phyloP scores from a whole-genome alignment of 768 basidiomycete species.

The Steccherinum ochraceum region DNA sequence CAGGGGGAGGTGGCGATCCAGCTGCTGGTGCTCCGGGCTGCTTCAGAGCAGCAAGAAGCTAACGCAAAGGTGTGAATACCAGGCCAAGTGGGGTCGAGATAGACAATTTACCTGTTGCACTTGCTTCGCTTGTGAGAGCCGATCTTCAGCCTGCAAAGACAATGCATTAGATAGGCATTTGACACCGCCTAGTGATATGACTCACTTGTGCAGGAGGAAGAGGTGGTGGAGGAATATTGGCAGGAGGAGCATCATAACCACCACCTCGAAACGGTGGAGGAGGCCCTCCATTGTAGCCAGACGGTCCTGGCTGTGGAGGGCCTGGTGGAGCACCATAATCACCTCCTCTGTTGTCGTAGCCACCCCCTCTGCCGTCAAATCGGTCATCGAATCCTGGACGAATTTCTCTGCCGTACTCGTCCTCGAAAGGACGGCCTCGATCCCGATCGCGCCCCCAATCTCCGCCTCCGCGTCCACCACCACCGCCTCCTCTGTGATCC shows the following conservation, averaged over 20 bases:
- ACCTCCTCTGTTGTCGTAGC: too few species aligned
- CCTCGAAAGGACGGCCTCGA: constrained; percentile 13
- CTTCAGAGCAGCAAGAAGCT: constrained; percentile 75
- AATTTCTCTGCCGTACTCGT: constrained; percentile 18
- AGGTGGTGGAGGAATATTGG: too few species aligned
- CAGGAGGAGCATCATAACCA: too few species aligned
- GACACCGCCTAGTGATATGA: neutral
- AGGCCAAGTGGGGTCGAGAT: neutral
- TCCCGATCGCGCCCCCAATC: constrained; percentile 24
- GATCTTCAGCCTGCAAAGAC: constrained; percentile 54
- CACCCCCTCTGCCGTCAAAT: constrained; percentile 20
- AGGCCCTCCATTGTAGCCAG: constrained; percentile 37
- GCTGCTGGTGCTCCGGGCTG: constrained; percentile 47
- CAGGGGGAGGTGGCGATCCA: constrained; percentile 22
- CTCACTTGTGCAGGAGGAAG: too few species aligned
- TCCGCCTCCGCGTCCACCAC: constrained; percentile 17
- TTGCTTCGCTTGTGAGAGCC: constrained; percentile 81
- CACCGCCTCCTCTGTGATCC: constrained; percentile 34
- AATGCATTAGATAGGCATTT: constrained; percentile 1
- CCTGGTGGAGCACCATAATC: constrained; percentile 21
- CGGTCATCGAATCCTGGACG: constrained; percentile 19
- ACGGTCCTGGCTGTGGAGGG: constrained; percentile 15
- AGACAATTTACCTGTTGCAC: constrained; percentile 76
- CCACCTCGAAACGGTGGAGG: constrained; percentile 17
- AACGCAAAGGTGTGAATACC: constrained; percentile 1